Evolutionary conservation across 108 stramenopile species (phyloP).

Genomic region (Chaetoceros tenuissimus): DNA sequence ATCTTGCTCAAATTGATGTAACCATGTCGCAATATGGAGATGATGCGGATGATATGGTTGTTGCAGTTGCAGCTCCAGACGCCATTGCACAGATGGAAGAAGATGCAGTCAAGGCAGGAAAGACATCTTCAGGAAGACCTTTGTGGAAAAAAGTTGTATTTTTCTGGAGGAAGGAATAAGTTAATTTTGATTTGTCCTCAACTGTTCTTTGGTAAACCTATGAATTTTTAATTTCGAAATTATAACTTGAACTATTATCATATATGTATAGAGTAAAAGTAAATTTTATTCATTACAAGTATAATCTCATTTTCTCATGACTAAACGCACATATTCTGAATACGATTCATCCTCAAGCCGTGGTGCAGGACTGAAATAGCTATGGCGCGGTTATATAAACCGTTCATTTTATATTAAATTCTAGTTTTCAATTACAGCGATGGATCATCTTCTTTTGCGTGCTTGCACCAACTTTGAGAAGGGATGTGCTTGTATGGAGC

Average conservation of each 20-base stretch:
- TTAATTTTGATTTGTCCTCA: too few species aligned
- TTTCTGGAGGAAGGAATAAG: neutral
- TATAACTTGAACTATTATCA: too few species aligned
- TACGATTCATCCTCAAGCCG: too few species aligned
- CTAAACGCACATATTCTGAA: too few species aligned
- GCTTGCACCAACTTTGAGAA: constrained; percentile 34
- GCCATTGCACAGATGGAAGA: neutral
- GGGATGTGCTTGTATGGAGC: constrained; percentile 34
- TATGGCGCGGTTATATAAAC: too few species aligned
- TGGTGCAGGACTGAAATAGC: too few species aligned
- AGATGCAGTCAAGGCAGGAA: neutral
- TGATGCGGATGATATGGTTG: neutral
- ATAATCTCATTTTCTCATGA: neutral
- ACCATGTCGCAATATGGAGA: neutral
- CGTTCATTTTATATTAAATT: too few species aligned
- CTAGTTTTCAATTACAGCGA: constrained; percentile 7
- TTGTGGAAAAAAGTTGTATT: neutral
- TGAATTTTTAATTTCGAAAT: too few species aligned
- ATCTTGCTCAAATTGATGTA: neutral
- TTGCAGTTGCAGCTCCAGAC: neutral
- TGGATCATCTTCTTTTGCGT: constrained; percentile 44
- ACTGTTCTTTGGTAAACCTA: too few species aligned
- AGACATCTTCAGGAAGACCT: neutral
- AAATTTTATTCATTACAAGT: neutral
- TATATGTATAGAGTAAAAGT: too few species aligned